Base-by-base conservation (phyloP, 164 flowering plant species). In the Platanus orientalis region DNA sequence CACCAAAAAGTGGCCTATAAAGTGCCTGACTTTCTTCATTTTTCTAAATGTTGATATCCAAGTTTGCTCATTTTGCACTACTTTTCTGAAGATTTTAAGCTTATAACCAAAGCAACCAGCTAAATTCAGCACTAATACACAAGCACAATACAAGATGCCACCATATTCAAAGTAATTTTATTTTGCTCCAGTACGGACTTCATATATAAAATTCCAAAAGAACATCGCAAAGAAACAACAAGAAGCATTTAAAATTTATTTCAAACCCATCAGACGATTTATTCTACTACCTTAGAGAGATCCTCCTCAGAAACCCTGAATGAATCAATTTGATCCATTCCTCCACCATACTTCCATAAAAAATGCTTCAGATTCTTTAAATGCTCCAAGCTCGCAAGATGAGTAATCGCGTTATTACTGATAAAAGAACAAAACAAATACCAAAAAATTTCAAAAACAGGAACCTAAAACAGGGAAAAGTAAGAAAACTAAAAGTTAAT, bases 261-360 rank as follows among this genome's bases (percentile, higher is more conserved):
- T 0, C 0, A 44, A 32, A 19, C n/a, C n/a, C n/a, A 26, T 32
- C 17, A 7, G 25, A 34, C 21, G 25, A 57, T 52, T 40, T 39
- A 49, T 16, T 20, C 14, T 21, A 55, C 36, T 75, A 91, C 97
- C 94, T 84, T 80, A 13, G 73, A 64, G 25, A 80, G 61, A 57
- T 92, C 97, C n/a, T 60, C 59, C 12, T 85, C 87, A 28, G 79
- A 60, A 63, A 93, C 63, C 58, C 81, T 68, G 68, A 76, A 88
- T 17, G 71, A 68, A 69, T 84, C 88, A 16, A 87, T 54, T 9
- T 73, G 69, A 52, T 84, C 85, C 88, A 76, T 80, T 9, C 72
- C 82, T 49, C 88, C 88, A 24, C 96, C 97, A 57, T 87, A 54
- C 66, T 79, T 85, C 90, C 96, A 87, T 52, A 85, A 34, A 62